Percentiles rank a stretch among this genome's conserved stretches.
phyloP scores from a whole-genome alignment of 805 yeast species.

The Saccharomycopsis babjevae region DNA sequence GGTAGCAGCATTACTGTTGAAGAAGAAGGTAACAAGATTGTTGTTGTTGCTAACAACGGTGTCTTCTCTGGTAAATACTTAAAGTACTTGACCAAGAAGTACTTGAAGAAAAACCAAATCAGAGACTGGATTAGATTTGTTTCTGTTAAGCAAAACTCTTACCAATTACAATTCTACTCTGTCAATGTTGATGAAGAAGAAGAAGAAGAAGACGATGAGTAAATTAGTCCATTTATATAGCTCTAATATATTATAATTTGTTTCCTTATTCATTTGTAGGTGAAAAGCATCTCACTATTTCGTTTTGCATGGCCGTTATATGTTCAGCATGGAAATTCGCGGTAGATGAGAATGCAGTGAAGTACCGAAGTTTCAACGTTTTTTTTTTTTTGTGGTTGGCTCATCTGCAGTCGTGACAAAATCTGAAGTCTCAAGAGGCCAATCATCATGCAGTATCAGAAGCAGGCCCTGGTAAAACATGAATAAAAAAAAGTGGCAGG shows the following conservation, averaged over 20 bases:
- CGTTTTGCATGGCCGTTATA: background rate
- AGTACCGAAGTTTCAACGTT: background rate
- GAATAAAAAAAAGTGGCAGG: background rate
- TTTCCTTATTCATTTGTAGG: background rate
- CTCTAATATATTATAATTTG: background rate
- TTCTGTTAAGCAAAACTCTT: conserved; percentile 87
- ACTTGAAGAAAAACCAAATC: conserved; percentile 99
- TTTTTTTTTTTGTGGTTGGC: background rate
- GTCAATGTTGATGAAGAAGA: conserved; percentile 93
- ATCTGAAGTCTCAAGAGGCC: background rate
- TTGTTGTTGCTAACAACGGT: conserved; percentile 80
- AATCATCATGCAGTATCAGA: background rate
- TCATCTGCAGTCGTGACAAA: background rate
- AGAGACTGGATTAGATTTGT: conserved; percentile 99
- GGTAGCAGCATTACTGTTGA: conserved; percentile 88
- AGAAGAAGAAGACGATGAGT: conserved; percentile 65
- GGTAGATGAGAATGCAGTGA: background rate
- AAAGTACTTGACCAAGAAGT: conserved; percentile 98
- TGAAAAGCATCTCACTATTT: too few relatives aligned
- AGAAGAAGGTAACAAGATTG: conserved; percentile 78
- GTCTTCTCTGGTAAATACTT: conserved; percentile 99
- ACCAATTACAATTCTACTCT: conserved; percentile 98
- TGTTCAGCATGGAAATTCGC: background rate
- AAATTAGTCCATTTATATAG: conserved; percentile 6
- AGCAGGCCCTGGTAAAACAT: background rate